Conservation (phyloP, 495 filamentous ascomycete genomes). For the Neurospora sp. region DNA sequence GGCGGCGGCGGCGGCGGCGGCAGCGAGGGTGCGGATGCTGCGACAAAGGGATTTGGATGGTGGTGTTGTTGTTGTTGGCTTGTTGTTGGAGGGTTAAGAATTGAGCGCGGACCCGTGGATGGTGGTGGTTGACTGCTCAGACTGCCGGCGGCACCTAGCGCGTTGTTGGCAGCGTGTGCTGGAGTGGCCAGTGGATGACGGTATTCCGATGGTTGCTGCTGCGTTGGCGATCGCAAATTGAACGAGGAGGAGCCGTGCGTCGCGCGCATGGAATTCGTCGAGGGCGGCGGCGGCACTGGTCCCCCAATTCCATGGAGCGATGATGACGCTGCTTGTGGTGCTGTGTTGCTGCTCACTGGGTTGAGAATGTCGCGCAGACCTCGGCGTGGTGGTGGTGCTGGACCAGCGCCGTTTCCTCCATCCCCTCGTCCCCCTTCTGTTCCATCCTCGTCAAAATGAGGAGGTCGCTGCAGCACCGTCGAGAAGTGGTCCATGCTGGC, state of each 20-base stretch:
- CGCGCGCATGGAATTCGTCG: not conserved
- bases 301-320: conserved; percentile 10
- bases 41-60: conserved; percentile 16
- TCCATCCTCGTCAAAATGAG: conserved; percentile 31
- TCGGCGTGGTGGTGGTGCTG: conserved; percentile 10
- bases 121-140: not conserved
- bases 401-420: conserved; percentile 11
- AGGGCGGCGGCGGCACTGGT: not conserved
- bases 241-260: conserved; percentile 14
- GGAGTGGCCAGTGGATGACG: not conserved
- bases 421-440: conserved; percentile 16
- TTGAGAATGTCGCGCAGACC: conserved; percentile 31
- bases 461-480: conserved; percentile 35
- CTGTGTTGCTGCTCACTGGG: conserved; percentile 21
- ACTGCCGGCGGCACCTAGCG: not conserved
- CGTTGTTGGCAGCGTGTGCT: conserved; percentile 6
- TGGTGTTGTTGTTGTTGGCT: not conserved
- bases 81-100: conserved; percentile 14
- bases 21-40: conserved; percentile 13
- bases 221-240: conserved; percentile 30
- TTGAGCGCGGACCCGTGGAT: conserved; percentile 17
- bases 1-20: conserved; percentile 4
- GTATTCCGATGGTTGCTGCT: conserved; percentile 20
- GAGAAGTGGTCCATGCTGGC: conserved; percentile 34
- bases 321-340: conserved; percentile 12